A percentile compares a stretch with the other conserved stretches of the same genome.
Evolutionary conservation across 495 filamentous ascomycete genomes (phyloP).

Genomic region (Trichocladium antarcticum): DNA sequence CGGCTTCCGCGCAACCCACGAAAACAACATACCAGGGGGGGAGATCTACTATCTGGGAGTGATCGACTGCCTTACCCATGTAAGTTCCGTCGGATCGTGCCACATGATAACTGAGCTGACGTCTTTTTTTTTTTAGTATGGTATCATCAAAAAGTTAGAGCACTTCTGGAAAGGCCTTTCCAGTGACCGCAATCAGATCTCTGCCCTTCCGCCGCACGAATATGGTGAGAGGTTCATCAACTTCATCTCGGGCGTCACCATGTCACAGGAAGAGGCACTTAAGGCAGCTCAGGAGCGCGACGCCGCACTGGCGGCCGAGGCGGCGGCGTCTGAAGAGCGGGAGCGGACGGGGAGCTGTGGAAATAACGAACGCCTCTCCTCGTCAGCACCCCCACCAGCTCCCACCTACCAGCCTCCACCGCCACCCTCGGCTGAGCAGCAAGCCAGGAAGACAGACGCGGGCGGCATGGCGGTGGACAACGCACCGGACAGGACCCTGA

Average conservation of each 20-base stretch:
- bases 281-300: constrained; percentile 47
- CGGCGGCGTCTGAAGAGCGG: constrained; percentile 26
- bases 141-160: constrained; percentile 76
- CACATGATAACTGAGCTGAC: constrained; percentile 23
- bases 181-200: constrained; percentile 71
- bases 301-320: constrained; percentile 31
- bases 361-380: constrained; percentile 17
- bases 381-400: constrained; percentile 26
- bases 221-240: constrained; percentile 92
- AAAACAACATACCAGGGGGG: constrained; percentile 71
- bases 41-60: constrained; percentile 97
- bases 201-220: constrained; percentile 77
- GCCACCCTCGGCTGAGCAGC: constrained; percentile 28
- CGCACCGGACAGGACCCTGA: constrained; percentile 36
- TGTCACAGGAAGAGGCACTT: constrained; percentile 71
- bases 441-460: constrained; percentile 25
- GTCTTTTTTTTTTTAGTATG: constrained; percentile 48
- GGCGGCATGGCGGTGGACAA: constrained; percentile 41
- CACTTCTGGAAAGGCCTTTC: constrained; percentile 90
- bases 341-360: constrained; percentile 22
- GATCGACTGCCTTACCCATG: constrained; percentile 94
- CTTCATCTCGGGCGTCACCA: constrained; percentile 85
- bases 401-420: constrained; percentile 36
- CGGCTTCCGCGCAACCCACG: constrained; percentile 85
- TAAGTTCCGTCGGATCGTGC: constrained; percentile 35